Conservation (phyloP, 2,329 filamentous ascomycete species). For the Talaromyces sp. region DNA sequence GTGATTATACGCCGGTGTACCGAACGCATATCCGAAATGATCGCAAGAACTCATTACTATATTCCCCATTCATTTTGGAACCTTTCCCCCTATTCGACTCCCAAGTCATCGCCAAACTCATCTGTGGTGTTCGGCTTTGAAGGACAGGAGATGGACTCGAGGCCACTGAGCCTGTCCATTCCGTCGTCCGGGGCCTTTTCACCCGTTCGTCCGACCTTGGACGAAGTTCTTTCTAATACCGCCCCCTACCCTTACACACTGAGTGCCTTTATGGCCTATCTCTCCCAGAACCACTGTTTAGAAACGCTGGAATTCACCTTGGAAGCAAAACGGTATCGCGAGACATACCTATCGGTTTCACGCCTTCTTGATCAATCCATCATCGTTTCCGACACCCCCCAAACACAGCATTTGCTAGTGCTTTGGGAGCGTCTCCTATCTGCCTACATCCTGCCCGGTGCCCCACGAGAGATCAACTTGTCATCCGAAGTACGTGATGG, state of each 20-base stretch:
- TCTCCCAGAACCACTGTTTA: constrained; percentile 94
- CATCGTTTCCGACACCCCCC: constrained; percentile 49
- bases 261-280: constrained; percentile 89
- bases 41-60: constrained; percentile 32
- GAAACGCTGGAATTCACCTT: constrained; percentile 96
- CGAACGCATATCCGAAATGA: constrained; percentile 32
- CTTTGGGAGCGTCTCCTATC: constrained; percentile 85
- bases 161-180: constrained; percentile 41
- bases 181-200: constrained; percentile 35
- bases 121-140: constrained; percentile 40
- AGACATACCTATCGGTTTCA: constrained; percentile 58
- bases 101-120: constrained; percentile 39
- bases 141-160: constrained; percentile 38
- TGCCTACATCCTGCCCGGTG: constrained; percentile 82
- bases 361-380: constrained; percentile 46
- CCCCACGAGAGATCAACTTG: constrained; percentile 84
- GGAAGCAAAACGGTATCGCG: constrained; percentile 81
- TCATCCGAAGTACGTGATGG: constrained; percentile 79
- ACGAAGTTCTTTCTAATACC: constrained; percentile 81
- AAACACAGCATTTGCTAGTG: constrained; percentile 66
- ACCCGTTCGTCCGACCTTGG: constrained; percentile 64
- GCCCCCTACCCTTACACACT: constrained; percentile 87
- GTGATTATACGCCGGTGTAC: neutral
- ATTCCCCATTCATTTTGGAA: constrained; percentile 33
- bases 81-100: constrained; percentile 40